Conservation (phyloP, 441 rosid species). For the Erysimum pusillum region DNA sequence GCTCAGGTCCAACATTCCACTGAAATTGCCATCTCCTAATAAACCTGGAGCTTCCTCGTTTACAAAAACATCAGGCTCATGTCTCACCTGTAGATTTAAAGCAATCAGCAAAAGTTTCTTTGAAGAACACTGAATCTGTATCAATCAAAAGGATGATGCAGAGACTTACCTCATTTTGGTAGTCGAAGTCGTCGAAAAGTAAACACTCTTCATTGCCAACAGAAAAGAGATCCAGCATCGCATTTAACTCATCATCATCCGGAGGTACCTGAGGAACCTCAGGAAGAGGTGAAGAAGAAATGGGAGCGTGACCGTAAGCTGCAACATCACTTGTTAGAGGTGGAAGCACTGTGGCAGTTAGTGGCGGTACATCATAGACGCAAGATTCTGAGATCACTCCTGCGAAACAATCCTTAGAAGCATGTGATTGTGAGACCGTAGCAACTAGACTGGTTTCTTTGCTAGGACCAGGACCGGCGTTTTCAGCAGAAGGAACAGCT, state of each 20-base stretch:
- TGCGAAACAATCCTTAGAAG: constrained; percentile 30
- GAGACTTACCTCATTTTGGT: constrained; percentile 49
- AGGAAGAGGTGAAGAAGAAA: constrained; percentile 27
- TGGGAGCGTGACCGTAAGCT: constrained; percentile 36
- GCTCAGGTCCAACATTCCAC: constrained; percentile 47
- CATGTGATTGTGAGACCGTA: constrained; percentile 32
- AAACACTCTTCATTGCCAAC: constrained; percentile 37
- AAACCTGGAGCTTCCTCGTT: constrained; percentile 25
- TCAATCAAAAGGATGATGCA: constrained; percentile 13
- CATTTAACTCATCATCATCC: constrained; percentile 37
- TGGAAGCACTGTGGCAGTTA: constrained; percentile 34
- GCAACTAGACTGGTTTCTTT: constrained; percentile 34
- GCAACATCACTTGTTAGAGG: constrained; percentile 16
- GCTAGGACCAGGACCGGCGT: not conserved
- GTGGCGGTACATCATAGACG: constrained; percentile 33
- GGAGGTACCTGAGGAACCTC: constrained; percentile 26
- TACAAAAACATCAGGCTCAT: constrained; percentile 11
- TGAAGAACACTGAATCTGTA: not conserved
- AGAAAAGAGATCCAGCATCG: constrained; percentile 44
- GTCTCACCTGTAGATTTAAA: constrained; percentile 33
- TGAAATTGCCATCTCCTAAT: constrained; percentile 42
- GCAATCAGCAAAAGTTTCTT: constrained; percentile 6
- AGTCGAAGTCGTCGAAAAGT: constrained; percentile 17
- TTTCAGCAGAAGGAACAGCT: constrained; percentile 9
- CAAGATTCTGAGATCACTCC: constrained; percentile 48